Evolutionary conservation across 495 filamentous ascomycete genomes (phyloP).

Genomic region (Daldinia loculata): DNA sequence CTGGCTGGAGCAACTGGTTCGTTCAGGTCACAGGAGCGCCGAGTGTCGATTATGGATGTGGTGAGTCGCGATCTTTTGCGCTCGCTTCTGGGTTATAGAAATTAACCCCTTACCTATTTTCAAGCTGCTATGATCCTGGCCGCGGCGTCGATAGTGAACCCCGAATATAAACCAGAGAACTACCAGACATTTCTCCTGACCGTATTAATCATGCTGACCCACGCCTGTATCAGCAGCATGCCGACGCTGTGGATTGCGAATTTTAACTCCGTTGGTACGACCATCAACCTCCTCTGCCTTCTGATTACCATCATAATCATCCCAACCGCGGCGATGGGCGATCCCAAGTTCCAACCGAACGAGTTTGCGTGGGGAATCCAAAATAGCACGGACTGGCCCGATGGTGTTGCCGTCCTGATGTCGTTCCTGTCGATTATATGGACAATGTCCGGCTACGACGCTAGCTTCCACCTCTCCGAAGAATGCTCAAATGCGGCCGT

Average conservation of each 20-base stretch:
- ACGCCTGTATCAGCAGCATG: slow-evolving; percentile 76
- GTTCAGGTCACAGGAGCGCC: slow-evolving; percentile 76
- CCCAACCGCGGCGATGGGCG: slow-evolving; percentile 64
- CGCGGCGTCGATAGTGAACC: slow-evolving; percentile 72
- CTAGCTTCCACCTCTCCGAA: slow-evolving; percentile 78
- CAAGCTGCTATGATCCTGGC: slow-evolving; percentile 77
- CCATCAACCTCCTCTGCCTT: slow-evolving; percentile 76
- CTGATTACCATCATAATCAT: slow-evolving; percentile 75
- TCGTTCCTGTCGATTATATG: slow-evolving; percentile 73
- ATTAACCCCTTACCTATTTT: slow-evolving; percentile 54
- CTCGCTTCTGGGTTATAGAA: background rate
- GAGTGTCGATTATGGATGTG: slow-evolving; percentile 57
- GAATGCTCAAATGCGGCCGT: slow-evolving; percentile 81
- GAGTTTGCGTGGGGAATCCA: slow-evolving; percentile 76
- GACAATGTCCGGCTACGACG: slow-evolving; percentile 71
- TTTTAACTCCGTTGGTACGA: slow-evolving; percentile 79
- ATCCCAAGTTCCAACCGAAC: slow-evolving; percentile 69
- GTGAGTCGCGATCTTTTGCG: slow-evolving; percentile 24
- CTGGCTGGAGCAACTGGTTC: slow-evolving; percentile 81
- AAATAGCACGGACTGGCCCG: slow-evolving; percentile 73
- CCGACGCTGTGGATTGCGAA: slow-evolving; percentile 77
- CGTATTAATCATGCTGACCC: slow-evolving; percentile 72
- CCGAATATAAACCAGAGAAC: slow-evolving; percentile 67
- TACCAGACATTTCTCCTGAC: slow-evolving; percentile 80
- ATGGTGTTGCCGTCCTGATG: slow-evolving; percentile 78